Base-by-base conservation (phyloP, 352 stramenopile species). In the Phytophthora quininea region DNA sequence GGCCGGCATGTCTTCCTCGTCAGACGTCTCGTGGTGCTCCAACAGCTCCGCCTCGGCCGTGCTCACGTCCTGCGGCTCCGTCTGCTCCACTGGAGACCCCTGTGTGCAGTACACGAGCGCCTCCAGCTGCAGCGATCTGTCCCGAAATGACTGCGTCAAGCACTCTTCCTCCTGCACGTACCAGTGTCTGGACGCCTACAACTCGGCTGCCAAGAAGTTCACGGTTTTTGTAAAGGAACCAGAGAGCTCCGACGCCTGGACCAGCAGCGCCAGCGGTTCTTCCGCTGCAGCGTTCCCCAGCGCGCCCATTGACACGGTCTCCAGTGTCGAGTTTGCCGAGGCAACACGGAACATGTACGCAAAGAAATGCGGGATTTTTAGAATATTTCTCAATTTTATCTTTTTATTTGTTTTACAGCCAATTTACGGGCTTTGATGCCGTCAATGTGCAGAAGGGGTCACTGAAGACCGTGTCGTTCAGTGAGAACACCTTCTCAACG, bases 151-250 rank as follows among this genome's bases (percentile, higher is more conserved):
- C 11, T 94, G 86, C 60, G 50, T 69, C n/a, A 35, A 37, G 24
- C 56, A 89, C 56, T 73, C 69, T 43, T 67, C 73, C 9, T 58
- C 58, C 2, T 94, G 86, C 74, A 83, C 76, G 43, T 92, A 79
- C 69, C 86, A 94, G 70, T 94, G 86, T 60, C 71, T 94, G 4
- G 51, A 74, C 10, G 68, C 80, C 6, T 93, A 84, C 75, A 88
- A 87, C 58, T 55, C 69, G 4, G 38, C 67, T 4, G n/a, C 48
- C 19, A 58, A 56, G 31, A 88, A 88, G 60, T 84, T 81, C 59
- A 92, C 77, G 49, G 71, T 94, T n/a, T 91, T 91, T 49, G 70
- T 92, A 6, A 92, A 94, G 62, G 71, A 86, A 0, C 84, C 84
- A 0, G 59, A 54, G 40, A 53, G 63, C n/a, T 80, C 54, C 11